phyloP scores from a whole-genome alignment of 139 green algal species.

The Chlorella sp. region DNA sequence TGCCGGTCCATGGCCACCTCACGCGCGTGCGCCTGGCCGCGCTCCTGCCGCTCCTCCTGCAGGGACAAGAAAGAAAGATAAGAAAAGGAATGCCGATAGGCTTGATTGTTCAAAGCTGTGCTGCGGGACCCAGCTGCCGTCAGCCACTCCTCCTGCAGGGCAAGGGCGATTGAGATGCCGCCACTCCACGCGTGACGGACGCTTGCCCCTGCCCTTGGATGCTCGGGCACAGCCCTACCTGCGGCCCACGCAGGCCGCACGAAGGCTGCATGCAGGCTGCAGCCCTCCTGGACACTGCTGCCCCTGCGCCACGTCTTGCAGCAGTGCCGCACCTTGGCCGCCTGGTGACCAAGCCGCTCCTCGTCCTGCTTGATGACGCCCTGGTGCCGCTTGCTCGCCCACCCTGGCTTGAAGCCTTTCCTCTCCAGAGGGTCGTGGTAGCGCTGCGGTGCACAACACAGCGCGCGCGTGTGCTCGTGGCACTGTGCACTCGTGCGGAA shows the following conservation, averaged over 20 bases:
- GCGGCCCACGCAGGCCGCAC: neutral
- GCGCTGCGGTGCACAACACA: no score
- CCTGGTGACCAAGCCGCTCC: neutral
- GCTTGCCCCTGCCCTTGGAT: no score
- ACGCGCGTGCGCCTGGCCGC: neutral
- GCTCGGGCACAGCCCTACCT: neutral
- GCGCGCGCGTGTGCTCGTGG: no score
- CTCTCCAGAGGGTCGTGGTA: neutral
- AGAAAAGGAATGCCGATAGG: neutral
- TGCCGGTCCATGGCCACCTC: neutral
- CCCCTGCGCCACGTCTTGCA: neutral
- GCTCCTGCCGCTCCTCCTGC: neutral
- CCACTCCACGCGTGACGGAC: no score
- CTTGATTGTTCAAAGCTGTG: neutral
- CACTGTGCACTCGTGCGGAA: no score
- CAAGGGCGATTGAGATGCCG: neutral
- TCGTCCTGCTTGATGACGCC: neutral
- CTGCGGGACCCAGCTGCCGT: neutral
- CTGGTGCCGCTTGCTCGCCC: neutral
- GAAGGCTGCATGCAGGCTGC: neutral
- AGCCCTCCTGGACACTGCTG: neutral
- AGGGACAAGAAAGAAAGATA: neutral
- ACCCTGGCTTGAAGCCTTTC: neutral
- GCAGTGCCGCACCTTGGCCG: neutral
- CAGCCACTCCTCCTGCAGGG: neutral